Conservation (phyloP, 805 yeast genomes). For the Candida anglica region DNA sequence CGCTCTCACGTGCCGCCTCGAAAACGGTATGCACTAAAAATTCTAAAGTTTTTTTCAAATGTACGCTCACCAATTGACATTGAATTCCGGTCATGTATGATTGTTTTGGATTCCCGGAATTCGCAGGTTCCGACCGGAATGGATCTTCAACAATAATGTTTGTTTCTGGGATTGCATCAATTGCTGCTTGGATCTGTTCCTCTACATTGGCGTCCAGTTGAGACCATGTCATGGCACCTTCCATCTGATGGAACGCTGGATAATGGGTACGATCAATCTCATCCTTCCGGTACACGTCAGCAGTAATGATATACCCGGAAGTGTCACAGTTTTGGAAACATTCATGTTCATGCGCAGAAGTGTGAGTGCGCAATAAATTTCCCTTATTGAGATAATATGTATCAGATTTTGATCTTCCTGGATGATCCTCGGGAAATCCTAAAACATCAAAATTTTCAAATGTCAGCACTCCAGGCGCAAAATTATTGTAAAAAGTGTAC, state of each 20-base stretch:
- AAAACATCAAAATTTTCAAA: conserved; percentile 86
- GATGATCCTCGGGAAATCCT: conserved; percentile 89
- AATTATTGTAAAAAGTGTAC: conserved; percentile 73
- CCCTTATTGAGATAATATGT: conserved; percentile 83
- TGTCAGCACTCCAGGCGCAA: conserved; percentile 78
- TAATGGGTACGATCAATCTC: conserved; percentile 95
- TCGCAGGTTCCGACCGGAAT: conserved; percentile 39
- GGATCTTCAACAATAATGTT: conserved; percentile 78
- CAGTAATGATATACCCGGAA: conserved; percentile 88
- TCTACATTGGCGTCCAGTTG: conserved; percentile 46
- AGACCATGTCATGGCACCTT: conserved; percentile 89
- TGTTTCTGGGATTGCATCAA: conserved; percentile 60
- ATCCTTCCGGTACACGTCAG: conserved; percentile 94
- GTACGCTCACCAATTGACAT: conserved; percentile 64
- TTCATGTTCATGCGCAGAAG: conserved; percentile 93
- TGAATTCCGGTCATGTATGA: conserved; percentile 66
- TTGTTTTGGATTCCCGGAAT: conserved; percentile 75
- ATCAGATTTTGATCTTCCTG: conserved; percentile 88
- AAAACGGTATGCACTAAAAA: conserved; percentile 78
- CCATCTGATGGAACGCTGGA: conserved; percentile 97
- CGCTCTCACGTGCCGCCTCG: conserved; percentile 61
- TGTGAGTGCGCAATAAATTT: conserved; percentile 81
- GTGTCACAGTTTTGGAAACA: conserved; percentile 66
- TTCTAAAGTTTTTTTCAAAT: conserved; percentile 84
- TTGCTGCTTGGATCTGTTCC: conserved; percentile 41